Base-by-base conservation (phyloP, 2,329 filamentous ascomycete species). In the Elsinoe perseae region DNA sequence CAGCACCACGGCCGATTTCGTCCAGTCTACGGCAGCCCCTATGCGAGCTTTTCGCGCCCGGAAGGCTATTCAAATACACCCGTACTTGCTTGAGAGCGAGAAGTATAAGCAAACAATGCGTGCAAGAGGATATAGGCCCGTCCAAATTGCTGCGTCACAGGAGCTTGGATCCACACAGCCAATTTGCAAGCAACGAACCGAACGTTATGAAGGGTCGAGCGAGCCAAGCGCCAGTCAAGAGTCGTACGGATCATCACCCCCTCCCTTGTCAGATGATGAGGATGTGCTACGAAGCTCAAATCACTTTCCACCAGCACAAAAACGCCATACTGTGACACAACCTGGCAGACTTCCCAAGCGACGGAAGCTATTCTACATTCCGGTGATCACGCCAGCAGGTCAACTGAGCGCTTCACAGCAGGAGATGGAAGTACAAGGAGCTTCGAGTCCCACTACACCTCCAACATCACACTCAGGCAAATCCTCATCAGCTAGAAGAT, bases 21-120 rank as follows among this genome's bases (percentile, higher is more conserved):
- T 12, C 28, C 48, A 25, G 56, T 40, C 38, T 14, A 48, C 48
- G 40, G 40, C 55, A 25, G 60, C 56, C 23, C 54, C 55, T 8
- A 57, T 60, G 50, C 63, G 74, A 38, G 70, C 65, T 7, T 66
- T 77, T 20, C 68, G 75, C n/a, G 64, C 71, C 44, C 66, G 75
- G 8, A 75, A 75, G 46, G 71, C 74, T 12, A 75, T 75, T 46
- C 75, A 78, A 60, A 61, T 78, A 25, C 73, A 77, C 64, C 75
- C 75, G 2, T 78, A 77, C 58, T 62, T 72, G 20, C 60, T 75
- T 20, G 75, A 77, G 50, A 68, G 68, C 18, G 71, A 74, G 50
- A 64, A 68, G 32, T 76, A 77, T 60, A 68, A 71, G 21, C 68
- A 68, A 57, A 69, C 72, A 50, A 70, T 72, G 27, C 69, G 70